Evolutionary conservation across 1,139 yeast species (phyloP), one percentile per base, ranked within the genome.

Genomic region (Yamadazyma siamensis): DNA sequence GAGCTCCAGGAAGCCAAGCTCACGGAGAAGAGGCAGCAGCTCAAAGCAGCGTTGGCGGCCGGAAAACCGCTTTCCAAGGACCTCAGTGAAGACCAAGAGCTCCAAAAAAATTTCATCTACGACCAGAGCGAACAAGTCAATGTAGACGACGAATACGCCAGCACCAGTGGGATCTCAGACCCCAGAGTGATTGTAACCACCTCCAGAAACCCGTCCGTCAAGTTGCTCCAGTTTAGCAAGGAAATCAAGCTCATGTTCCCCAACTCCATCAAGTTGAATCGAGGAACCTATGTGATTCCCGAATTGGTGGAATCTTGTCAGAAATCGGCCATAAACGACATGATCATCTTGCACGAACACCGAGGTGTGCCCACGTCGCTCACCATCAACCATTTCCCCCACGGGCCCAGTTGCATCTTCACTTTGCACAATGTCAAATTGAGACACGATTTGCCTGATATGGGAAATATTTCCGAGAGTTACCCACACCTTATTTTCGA

Each of bases 351-450:
- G 23, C 98, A 91, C 57, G 99, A 91, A 56, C 98, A 91, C 59
- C 75, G 99, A 59, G 99, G 99, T 73, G 91, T 87, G 0, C 99
- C 99, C 30, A 88, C 96, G 0, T 86, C 96, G 1, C 52, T 91
- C 38, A 91, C 98, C 1, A 65, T 91, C 21, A 82, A 94, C 25
- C 99, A 91, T 66, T 85, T 94, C 57, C 99, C 98, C 4, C 96
- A 91, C 56, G 99, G 99, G 0, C 99, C 98, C 15, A 85, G 96
- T 4, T 94, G 94, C 21, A 82, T 85, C 24, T 94, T 91, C 65
- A 86, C 97, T 5, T 67, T 91, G 38, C 98, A 91, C 61, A 91
- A 91, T 51, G 98, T 94, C 34, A 88, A 87, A 26, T 68, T 94
- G 38, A 79, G 97, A 56, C 99, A 91, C 56, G 99, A 91, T 61